Evolutionary conservation across 768 basidiomycete genomes (phyloP), one percentile per base, ranked within the genome.

Genomic region (Tulasnella sp.): DNA sequence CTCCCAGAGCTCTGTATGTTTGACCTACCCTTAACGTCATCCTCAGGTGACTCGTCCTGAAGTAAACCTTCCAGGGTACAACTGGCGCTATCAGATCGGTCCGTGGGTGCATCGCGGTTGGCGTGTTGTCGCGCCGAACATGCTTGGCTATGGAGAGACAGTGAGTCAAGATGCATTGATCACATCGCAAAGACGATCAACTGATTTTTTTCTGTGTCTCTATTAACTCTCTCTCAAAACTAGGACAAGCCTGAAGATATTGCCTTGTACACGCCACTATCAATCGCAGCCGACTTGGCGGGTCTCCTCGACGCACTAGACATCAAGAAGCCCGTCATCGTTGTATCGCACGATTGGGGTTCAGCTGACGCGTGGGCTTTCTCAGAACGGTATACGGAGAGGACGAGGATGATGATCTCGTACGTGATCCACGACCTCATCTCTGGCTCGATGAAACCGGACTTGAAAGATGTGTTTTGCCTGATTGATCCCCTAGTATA

Each of bases 291-390:
- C 44, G 87, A 89, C 67, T 73, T 88, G 25, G 78, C 76, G 12
- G 83, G 82, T 3, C 70, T 88, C 22, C 70, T 89, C 27, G 84
- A 87, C 60, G 60, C 74, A 17, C 67, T 58, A 76, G 84, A 34
- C 17, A 50, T 65, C 27, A 22, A 34, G 8, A 58, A 53, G 31
- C 34, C 34, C 15, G 62, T 63, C 8, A 75, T 87, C 10, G 70
- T 88, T 59, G 74, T 88, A 59, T 88, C 85, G 0, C 88, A 90
- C 64, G 88, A 91, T 65, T 90, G 87, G 87, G 88, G 88, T 4
- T 72, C 84, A 2, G 79, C 73, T 60, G 78, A 73, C 10, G 84
- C 76, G 1, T 76, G 75, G 44, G 74, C 86, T 19, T 83, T 91
- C 65, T 81, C 83, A 38, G 15, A 15, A 38, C 5, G 34, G 15